Conservation (phyloP, 805 yeast genomes). For the Priceomyces fermenticarens region DNA sequence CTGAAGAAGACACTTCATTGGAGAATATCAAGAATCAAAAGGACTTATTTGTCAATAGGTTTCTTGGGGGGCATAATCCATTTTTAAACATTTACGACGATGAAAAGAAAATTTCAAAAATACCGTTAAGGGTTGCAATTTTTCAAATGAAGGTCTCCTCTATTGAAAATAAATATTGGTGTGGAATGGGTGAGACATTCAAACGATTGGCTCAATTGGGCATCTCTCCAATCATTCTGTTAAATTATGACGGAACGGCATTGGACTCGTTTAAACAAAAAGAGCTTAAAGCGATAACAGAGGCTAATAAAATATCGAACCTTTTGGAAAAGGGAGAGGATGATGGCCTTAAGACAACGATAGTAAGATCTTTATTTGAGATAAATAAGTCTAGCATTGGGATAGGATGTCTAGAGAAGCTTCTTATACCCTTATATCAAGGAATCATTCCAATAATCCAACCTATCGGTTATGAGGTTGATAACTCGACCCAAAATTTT, state of each 20-base stretch:
- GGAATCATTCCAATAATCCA: constrained; percentile 62
- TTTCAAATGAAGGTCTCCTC: constrained; percentile 46
- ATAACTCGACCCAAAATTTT: constrained; percentile 22
- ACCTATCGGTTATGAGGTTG: constrained; percentile 49
- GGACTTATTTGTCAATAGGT: constrained; percentile 31
- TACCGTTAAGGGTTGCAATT: constrained; percentile 54
- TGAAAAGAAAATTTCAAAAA: constrained; percentile 31
- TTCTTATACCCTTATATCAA: constrained; percentile 40
- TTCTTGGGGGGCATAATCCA: constrained; percentile 29
- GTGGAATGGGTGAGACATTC: constrained; percentile 56
- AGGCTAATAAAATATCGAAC: constrained; percentile 28
- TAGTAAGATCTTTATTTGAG: constrained; percentile 26
- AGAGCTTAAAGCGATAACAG: constrained; percentile 28
- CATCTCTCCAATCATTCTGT: constrained; percentile 65
- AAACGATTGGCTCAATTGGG: constrained; percentile 60
- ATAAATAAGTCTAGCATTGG: constrained; percentile 8
- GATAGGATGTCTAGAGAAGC: constrained; percentile 25
- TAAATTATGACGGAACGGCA: constrained; percentile 45
- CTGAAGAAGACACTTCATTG: constrained; percentile 7
- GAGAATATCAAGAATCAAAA: constrained; percentile 21
- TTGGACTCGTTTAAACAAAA: constrained; percentile 25
- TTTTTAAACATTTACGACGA: constrained; percentile 30
- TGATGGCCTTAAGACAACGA: constrained; percentile 20
- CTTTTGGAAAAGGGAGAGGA: constrained; percentile 20
- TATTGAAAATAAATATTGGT: constrained; percentile 29